Conservation (phyloP, 345 rosid species). For the Zanthoxylum bungeanum region DNA sequence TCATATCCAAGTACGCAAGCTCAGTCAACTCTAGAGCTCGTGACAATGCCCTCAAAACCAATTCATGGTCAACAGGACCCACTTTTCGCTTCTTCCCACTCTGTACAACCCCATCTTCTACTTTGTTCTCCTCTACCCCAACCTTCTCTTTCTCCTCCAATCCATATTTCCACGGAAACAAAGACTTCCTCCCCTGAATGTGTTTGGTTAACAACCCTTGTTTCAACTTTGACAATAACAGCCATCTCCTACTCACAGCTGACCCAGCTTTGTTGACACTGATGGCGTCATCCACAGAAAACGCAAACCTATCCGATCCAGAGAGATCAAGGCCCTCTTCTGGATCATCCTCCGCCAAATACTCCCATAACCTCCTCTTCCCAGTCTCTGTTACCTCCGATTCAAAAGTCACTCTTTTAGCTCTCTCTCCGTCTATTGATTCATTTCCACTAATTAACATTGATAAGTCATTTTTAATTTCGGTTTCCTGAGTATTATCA, state of each 20-base stretch:
- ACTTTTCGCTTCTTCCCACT: slow-evolving; percentile 61
- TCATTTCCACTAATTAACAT: slow-evolving; percentile 21
- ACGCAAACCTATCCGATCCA: slow-evolving; percentile 89
- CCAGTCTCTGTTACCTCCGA: slow-evolving; percentile 48
- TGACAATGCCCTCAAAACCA: slow-evolving; percentile 81
- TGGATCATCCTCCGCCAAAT: slow-evolving; percentile 72
- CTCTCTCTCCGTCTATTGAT: slow-evolving; percentile 27
- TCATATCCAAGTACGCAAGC: slow-evolving; percentile 83
- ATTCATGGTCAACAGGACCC: slow-evolving; percentile 72
- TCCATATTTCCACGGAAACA: slow-evolving; percentile 81
- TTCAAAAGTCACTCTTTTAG: slow-evolving; percentile 55
- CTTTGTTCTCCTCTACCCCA: slow-evolving; percentile 48
- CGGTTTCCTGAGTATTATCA: slow-evolving; percentile 8
- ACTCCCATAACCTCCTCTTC: slow-evolving; percentile 71
- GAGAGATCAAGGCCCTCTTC: slow-evolving; percentile 96
- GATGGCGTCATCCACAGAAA: slow-evolving; percentile 83
- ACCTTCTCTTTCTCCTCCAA: slow-evolving; percentile 58
- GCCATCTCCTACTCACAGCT: slow-evolving; percentile 75
- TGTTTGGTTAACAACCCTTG: slow-evolving; percentile 75
- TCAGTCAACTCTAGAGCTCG: slow-evolving; percentile 79
- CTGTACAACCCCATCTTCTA: slow-evolving; percentile 54
- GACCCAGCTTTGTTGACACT: slow-evolving; percentile 61
- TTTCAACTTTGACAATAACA: slow-evolving; percentile 75
- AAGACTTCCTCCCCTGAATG: slow-evolving; percentile 41
- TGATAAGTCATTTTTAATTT: slow-evolving; percentile 22